phyloP scores from a whole-genome alignment of 129 eudicot species.

The Mikania micrantha region DNA sequence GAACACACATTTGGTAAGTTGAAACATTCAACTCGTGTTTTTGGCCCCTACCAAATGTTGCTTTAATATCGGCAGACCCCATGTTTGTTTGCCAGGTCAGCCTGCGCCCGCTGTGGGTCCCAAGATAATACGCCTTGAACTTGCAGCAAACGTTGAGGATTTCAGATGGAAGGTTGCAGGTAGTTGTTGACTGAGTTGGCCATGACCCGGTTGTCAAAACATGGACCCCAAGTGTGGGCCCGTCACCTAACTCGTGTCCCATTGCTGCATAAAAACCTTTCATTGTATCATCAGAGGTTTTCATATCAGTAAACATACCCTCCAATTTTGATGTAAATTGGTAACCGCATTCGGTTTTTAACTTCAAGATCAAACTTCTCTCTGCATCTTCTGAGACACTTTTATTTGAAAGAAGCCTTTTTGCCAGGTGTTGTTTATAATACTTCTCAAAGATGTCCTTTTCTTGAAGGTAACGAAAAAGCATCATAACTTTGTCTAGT shows the following conservation, averaged over 20 bases:
- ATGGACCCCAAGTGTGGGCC: not conserved
- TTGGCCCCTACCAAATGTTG: not conserved
- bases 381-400: conserved; percentile 47
- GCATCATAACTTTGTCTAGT: conserved; percentile 12
- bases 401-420: conserved; percentile 40
- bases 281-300: conserved; percentile 16
- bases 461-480: conserved; percentile 45
- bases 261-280: not conserved
- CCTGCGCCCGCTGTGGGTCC: not conserved
- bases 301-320: conserved; percentile 53
- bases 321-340: conserved; percentile 46
- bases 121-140: not conserved
- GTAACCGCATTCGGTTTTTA: conserved; percentile 49
- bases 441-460: conserved; percentile 50
- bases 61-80: not conserved
- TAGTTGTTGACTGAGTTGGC: not conserved
- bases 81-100: not conserved
- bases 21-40: not conserved
- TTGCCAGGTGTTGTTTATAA: conserved; percentile 48
- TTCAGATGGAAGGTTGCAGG: not conserved
- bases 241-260: not conserved
- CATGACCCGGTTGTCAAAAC: not conserved
- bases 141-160: not conserved
- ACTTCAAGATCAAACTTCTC: conserved; percentile 39
- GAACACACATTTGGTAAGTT: not conserved